Conservation (phyloP, 179 eudicot species). For the Vitellaria paradoxa region DNA sequence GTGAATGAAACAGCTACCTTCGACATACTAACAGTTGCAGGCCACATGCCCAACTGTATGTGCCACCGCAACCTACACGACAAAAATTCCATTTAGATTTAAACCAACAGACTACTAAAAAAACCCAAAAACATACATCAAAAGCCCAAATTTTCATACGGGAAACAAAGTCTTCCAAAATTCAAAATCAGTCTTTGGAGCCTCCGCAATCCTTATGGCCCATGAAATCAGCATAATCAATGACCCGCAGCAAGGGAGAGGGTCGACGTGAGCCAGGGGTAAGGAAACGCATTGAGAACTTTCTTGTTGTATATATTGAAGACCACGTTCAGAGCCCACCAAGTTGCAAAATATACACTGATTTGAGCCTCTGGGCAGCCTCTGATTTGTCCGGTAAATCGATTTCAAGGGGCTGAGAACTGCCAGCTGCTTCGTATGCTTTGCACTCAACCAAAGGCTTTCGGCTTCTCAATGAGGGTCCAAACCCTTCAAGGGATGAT, state of each 20-base stretch:
- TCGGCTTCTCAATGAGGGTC: background rate
- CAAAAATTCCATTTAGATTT: background rate
- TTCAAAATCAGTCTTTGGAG: constrained; percentile 8
- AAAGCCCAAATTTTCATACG: constrained; percentile 10
- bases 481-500: background rate
- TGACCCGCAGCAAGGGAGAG: constrained; percentile 12
- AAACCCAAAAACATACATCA: background rate
- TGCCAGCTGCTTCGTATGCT: constrained; percentile 1
- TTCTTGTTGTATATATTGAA: constrained; percentile 17
- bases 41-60: constrained; percentile 19
- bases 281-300: constrained; percentile 15
- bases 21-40: constrained; percentile 15
- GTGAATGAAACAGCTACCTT: constrained; percentile 18
- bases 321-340: constrained; percentile 16
- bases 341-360: constrained; percentile 7
- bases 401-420: background rate
- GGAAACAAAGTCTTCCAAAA: constrained; percentile 16
- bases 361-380: constrained; percentile 9
- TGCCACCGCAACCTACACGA: constrained; percentile 12
- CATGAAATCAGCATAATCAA: constrained; percentile 14
- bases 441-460: background rate
- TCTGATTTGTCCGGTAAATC: background rate
- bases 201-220: constrained; percentile 13
- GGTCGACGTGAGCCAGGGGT: constrained; percentile 14
- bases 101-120: background rate